phyloP scores from a whole-genome alignment of 176 grass and related monocot species.

The Ampelocalamus luodianensis region DNA sequence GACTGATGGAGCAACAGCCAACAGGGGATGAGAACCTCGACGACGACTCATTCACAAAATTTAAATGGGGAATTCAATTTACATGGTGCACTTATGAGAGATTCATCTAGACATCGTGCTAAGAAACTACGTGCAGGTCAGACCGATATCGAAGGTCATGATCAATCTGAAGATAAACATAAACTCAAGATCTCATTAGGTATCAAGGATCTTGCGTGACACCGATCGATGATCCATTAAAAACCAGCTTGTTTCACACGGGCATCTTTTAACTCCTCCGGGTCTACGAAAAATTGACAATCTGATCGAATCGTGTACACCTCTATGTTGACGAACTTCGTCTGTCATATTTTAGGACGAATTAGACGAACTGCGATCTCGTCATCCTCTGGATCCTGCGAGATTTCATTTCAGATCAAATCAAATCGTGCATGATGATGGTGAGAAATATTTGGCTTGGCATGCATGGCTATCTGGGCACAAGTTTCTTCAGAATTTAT shows the following conservation, averaged over 20 bases:
- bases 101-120: not conserved
- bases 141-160: too few species aligned
- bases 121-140: too few species aligned
- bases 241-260: slow-evolving; percentile 23
- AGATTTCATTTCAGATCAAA: slow-evolving; percentile 42
- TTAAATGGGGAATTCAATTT: not conserved
- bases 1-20: not conserved
- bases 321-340: slow-evolving; percentile 43
- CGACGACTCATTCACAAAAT: not conserved
- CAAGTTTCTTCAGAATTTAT: slow-evolving; percentile 13
- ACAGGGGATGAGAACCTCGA: not conserved
- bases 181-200: too few species aligned
- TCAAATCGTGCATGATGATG: slow-evolving; percentile 21
- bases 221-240: too few species aligned
- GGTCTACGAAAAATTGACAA: slow-evolving; percentile 2
- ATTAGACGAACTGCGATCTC: not conserved
- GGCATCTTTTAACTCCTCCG: slow-evolving; percentile 1
- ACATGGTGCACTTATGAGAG: not conserved
- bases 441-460: slow-evolving; percentile 21
- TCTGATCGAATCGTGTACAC: slow-evolving; percentile 1
- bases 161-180: too few species aligned
- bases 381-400: not conserved
- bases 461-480: not conserved
- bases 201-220: too few species aligned
- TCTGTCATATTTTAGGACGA: slow-evolving; percentile 7